Conservation (phyloP, 805 yeast species). For the Cyberlindnera misumaiensis region DNA sequence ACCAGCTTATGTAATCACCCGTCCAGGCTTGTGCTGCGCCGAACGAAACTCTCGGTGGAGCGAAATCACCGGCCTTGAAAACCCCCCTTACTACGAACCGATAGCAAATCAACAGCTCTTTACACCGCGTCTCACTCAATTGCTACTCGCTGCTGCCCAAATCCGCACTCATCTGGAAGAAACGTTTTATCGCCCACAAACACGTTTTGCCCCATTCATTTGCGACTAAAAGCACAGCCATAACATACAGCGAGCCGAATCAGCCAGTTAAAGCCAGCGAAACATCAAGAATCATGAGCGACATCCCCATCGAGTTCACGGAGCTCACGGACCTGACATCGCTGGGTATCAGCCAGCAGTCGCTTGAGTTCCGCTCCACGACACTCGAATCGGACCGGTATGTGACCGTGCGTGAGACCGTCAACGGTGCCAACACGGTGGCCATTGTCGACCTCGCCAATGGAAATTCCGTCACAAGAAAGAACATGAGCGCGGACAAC, state of each 20-base stretch:
- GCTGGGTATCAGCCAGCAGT: conserved; percentile 77
- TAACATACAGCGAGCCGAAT: neutral
- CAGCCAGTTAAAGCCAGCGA: neutral
- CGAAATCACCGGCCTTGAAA: too few relatives aligned
- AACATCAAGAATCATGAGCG: conserved; percentile 33
- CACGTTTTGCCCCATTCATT: too few relatives aligned
- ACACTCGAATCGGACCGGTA: conserved; percentile 91
- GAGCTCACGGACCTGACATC: conserved; percentile 86
- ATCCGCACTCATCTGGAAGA: too few relatives aligned
- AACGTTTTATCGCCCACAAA: too few relatives aligned
- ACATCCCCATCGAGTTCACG: conserved; percentile 94
- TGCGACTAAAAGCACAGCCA: too few relatives aligned
- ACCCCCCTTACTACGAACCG: too few relatives aligned
- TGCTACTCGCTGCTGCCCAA: too few relatives aligned
- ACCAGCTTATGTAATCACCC: too few relatives aligned
- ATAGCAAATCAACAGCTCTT: too few relatives aligned
- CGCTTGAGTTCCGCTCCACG: conserved; percentile 88
- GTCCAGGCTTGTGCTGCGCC: too few relatives aligned
- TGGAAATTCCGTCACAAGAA: conserved; percentile 74
- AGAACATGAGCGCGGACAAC: conserved; percentile 94
- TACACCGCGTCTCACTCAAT: too few relatives aligned
- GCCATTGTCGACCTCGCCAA: conserved; percentile 84
- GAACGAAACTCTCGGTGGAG: too few relatives aligned
- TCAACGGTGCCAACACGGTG: conserved; percentile 71
- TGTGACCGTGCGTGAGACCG: conserved; percentile 70